Conservation (phyloP, 2,329 filamentous ascomycete genomes). For the Penicillium rolfsii region DNA sequence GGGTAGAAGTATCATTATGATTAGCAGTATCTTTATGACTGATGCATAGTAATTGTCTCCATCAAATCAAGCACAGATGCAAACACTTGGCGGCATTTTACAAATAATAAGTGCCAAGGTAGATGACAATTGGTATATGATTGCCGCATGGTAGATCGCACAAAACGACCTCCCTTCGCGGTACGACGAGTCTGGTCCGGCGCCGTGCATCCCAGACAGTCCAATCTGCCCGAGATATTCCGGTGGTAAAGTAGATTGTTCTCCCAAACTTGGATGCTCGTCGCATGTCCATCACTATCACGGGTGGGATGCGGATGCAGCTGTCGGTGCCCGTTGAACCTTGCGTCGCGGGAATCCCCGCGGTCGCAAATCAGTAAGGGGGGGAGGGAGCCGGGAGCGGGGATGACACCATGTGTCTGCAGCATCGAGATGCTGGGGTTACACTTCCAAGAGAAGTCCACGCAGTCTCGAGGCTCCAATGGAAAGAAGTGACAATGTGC, state of each 20-base stretch:
- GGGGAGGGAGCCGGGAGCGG: neutral
- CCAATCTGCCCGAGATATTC: neutral
- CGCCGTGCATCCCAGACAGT: neutral
- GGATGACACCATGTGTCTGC: neutral
- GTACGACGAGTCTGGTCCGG: conserved; percentile 2
- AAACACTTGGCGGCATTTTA: neutral
- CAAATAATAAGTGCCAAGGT: neutral
- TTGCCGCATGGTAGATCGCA: neutral
- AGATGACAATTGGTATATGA: neutral
- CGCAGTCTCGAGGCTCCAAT: neutral
- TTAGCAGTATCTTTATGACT: neutral
- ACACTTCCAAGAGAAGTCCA: neutral
- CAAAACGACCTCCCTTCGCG: neutral
- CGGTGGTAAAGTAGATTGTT: neutral
- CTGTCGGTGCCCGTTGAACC: neutral
- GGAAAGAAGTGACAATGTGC: neutral
- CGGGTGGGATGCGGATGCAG: neutral
- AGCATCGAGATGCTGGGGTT: neutral
- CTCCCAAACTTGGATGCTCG: neutral
- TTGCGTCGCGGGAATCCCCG: neutral
- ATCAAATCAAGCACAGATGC: neutral
- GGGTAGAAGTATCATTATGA: neutral
- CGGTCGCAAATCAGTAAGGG: conserved; percentile 6
- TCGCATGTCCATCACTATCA: neutral
- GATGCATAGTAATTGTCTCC: neutral